These are phyloP conservation scores for Calonectria leucothoes DNA, from an alignment of 2,329 filamentous ascomycete species.

Conservation along the genomic window DNA sequence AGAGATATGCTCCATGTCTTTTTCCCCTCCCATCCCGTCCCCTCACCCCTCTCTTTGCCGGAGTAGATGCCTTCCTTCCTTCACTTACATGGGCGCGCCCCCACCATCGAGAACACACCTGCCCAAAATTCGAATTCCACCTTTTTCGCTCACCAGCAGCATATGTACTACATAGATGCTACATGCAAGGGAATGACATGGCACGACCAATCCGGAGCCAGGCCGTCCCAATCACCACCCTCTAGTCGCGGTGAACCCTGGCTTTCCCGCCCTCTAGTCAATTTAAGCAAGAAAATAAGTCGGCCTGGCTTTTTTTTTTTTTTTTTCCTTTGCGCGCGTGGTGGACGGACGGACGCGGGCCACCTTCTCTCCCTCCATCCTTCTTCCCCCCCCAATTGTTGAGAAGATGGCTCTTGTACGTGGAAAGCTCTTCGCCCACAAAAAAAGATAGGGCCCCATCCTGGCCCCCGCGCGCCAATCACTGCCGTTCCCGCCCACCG, in stretches of 20 bases:
- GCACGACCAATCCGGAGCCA: neutral
- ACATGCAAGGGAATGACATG: neutral
- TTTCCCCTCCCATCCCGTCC: neutral
- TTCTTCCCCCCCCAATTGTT: conserved; percentile 44
- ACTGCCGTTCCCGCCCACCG: conserved; percentile 15
- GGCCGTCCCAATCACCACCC: neutral
- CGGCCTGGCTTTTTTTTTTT: neutral
- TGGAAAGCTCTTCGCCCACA: conserved; percentile 18
- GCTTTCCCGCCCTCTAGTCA: neutral
- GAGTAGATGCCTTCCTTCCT: neutral
- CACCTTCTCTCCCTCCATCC: no score
- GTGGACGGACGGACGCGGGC: neutral
- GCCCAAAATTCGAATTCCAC: neutral
- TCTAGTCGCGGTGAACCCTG: neutral
- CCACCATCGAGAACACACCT: neutral
- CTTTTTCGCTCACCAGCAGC: neutral
- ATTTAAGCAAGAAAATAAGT: neutral
- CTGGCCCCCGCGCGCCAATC: conserved; percentile 30
- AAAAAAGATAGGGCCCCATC: neutral
- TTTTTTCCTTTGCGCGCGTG: neutral
- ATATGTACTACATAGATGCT: no score
- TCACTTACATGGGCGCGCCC: conserved; percentile 3
- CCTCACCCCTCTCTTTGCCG: neutral
- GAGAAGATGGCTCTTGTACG: conserved; percentile 30
- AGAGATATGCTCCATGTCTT: neutral